Percentiles rank a stretch among this genome's conserved stretches.
These are phyloP conservation scores for Wickerhamiella australiensis DNA, from an alignment of 805 yeast species.

Conservation along the genomic window DNA sequence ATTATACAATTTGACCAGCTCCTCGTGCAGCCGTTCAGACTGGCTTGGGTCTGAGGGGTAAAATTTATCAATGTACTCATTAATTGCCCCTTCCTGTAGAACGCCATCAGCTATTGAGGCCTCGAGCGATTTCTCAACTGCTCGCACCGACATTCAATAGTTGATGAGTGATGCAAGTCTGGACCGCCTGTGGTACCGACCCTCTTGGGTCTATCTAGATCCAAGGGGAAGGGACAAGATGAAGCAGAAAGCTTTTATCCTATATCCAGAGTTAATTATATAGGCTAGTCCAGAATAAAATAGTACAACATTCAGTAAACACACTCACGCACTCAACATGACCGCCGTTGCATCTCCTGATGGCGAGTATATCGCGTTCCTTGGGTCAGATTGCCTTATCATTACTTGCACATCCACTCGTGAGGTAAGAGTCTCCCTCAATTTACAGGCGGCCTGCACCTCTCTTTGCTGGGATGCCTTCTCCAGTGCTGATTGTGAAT, in stretches of 20 bases:
- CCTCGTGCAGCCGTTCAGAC: slow-evolving; percentile 29
- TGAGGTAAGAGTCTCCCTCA: neutral
- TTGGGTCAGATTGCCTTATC: neutral
- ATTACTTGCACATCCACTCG: neutral
- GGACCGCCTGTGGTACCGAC: neutral
- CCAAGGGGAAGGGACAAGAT: too few relatives aligned
- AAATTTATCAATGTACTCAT: slow-evolving; percentile 16
- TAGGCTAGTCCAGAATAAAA: too few relatives aligned
- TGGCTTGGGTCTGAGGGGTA: slow-evolving; percentile 19
- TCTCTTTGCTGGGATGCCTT: neutral
- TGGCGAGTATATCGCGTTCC: neutral
- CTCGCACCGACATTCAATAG: slow-evolving; percentile 8
- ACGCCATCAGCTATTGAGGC: slow-evolving; percentile 15
- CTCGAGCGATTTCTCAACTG: slow-evolving; percentile 21
- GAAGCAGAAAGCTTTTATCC: too few relatives aligned
- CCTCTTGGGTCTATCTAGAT: too few relatives aligned
- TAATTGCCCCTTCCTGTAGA: slow-evolving; percentile 13
- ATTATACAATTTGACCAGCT: slow-evolving; percentile 23
- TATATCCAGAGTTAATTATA: too few relatives aligned
- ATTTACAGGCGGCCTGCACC: neutral
- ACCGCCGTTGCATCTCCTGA: neutral
- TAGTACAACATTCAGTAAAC: neutral
- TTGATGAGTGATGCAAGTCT: neutral
- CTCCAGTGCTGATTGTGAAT: neutral
- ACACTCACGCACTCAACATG: too few relatives aligned